A percentile compares a stretch with the other conserved stretches of the same genome.
These are phyloP conservation scores for Lachnellula arida DNA, from an alignment of 2,329 filamentous ascomycete genomes.

Conservation along the genomic window DNA sequence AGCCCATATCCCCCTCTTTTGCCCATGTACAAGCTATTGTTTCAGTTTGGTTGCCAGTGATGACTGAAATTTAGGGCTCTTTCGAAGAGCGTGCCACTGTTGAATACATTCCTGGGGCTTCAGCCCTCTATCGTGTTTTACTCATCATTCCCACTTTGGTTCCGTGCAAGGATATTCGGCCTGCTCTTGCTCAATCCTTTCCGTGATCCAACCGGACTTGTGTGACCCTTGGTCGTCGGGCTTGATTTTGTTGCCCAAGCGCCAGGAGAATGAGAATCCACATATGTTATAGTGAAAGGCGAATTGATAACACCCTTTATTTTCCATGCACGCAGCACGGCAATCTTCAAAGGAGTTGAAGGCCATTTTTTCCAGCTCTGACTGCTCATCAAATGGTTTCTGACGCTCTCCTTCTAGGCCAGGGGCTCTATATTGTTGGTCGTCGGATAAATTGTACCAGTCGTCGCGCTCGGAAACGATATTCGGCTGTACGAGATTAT, in stretches of 20 bases:
- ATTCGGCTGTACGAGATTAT: slow-evolving; percentile 41
- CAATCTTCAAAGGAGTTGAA: slow-evolving; percentile 41
- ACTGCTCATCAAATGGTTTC: slow-evolving; percentile 35
- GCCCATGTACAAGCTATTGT: no score
- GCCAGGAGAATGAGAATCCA: not conserved
- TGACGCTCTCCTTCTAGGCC: slow-evolving; percentile 33
- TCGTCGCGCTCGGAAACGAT: slow-evolving; percentile 38
- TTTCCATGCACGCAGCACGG: slow-evolving; percentile 41
- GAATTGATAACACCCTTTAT: slow-evolving; percentile 33
- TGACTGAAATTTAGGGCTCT: no score
- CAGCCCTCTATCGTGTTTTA: no score
- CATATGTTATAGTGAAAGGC: slow-evolving; percentile 20
- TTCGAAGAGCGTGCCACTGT: no score
- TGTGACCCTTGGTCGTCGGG: not conserved
- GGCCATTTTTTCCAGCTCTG: slow-evolving; percentile 40
- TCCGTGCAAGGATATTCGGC: not conserved
- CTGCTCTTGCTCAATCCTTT: not conserved
- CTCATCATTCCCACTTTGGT: not conserved
- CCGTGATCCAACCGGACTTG: not conserved
- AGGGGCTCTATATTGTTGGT: slow-evolving; percentile 37
- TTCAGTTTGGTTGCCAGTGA: no score
- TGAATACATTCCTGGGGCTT: no score
- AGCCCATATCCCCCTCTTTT: no score
- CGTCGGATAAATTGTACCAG: slow-evolving; percentile 50
- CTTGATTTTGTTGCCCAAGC: not conserved